These are phyloP conservation scores for Xylariales sp. DNA, from an alignment of 2,329 filamentous ascomycete genomes.

Conservation along the genomic window DNA sequence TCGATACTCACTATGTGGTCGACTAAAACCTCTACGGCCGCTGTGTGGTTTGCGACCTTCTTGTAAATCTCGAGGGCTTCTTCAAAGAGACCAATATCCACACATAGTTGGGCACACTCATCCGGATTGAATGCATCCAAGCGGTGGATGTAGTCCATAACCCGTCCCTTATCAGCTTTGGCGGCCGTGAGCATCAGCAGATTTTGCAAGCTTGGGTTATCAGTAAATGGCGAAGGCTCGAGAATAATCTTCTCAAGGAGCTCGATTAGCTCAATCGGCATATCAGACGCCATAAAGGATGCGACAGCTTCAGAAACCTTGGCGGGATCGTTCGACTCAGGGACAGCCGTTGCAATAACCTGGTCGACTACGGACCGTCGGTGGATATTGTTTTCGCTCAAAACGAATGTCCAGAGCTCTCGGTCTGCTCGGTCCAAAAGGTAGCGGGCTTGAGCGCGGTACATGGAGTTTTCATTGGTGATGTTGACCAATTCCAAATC, in stretches of 20 bases:
- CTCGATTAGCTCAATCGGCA: constrained; percentile 95
- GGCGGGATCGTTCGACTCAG: constrained; percentile 89
- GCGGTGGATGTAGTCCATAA: constrained; percentile 96
- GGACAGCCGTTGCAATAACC: constrained; percentile 94
- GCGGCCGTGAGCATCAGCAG: constrained; percentile 95
- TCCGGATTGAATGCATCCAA: constrained; percentile 90
- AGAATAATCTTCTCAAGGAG: constrained; percentile 98
- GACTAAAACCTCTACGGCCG: constrained; percentile 90
- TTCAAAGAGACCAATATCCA: constrained; percentile 93
- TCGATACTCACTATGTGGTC: constrained; percentile 99
- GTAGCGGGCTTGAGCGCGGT: constrained; percentile 96
- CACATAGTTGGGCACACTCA: constrained; percentile 92
- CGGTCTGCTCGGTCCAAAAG: constrained; percentile 88
- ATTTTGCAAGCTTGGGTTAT: constrained; percentile 97
- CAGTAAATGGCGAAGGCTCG: constrained; percentile 98
- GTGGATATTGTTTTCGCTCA: constrained; percentile 96
- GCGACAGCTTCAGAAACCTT: constrained; percentile 96
- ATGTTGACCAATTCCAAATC: constrained; percentile 97
- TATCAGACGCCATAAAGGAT: constrained; percentile 88
- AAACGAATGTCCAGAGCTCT: constrained; percentile 94
- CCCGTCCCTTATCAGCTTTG: constrained; percentile 92
- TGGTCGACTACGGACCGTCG: constrained; percentile 94
- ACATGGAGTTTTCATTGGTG: constrained; percentile 99
- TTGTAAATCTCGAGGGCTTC: constrained; percentile 99
- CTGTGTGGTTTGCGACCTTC: constrained; percentile 90